phyloP scores from a whole-genome alignment of 2,329 filamentous ascomycete species.

The Aureobasidium lini region DNA sequence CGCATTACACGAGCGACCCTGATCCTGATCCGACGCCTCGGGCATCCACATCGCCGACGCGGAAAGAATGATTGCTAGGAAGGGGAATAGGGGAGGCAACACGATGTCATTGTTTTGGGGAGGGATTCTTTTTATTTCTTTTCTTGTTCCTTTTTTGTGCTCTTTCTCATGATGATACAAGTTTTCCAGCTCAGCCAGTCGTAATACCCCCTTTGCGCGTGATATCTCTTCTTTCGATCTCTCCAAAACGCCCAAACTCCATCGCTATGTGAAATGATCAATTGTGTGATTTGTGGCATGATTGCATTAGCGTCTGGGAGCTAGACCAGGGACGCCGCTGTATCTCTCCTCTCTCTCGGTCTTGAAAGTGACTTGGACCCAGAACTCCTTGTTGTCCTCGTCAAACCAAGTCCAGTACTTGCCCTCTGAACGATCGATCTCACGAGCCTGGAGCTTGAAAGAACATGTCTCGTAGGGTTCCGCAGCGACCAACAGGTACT shows the following conservation, averaged over 20 bases:
- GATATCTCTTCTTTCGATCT: neutral
- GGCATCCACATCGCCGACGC: conserved; percentile 22
- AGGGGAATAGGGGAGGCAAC: neutral
- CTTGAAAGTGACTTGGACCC: conserved; percentile 96
- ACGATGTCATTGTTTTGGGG: neutral
- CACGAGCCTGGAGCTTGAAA: conserved; percentile 90
- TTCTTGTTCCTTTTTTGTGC: conserved; percentile 3
- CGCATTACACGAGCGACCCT: conserved; percentile 12
- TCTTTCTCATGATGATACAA: conserved; percentile 1
- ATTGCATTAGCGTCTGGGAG: conserved; percentile 10
- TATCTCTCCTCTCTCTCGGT: conserved; percentile 93
- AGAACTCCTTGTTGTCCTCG: conserved; percentile 91
- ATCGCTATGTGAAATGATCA: conserved; percentile 8
- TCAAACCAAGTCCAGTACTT: conserved; percentile 94
- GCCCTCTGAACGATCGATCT: conserved; percentile 83
- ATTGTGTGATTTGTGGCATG: neutral
- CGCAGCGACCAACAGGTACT: conserved; percentile 90
- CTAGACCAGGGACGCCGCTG: conserved; percentile 56
- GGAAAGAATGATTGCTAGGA: conserved; percentile 7
- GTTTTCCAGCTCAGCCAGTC: conserved; percentile 5
- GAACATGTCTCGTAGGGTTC: conserved; percentile 97
- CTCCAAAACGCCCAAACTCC: conserved; percentile 7
- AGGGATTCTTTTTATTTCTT: neutral
- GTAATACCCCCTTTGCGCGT: conserved; percentile 7
- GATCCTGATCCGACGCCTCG: conserved; percentile 38